Conservation (phyloP, 768 basidiomycete species). For the Suillus plorans region DNA sequence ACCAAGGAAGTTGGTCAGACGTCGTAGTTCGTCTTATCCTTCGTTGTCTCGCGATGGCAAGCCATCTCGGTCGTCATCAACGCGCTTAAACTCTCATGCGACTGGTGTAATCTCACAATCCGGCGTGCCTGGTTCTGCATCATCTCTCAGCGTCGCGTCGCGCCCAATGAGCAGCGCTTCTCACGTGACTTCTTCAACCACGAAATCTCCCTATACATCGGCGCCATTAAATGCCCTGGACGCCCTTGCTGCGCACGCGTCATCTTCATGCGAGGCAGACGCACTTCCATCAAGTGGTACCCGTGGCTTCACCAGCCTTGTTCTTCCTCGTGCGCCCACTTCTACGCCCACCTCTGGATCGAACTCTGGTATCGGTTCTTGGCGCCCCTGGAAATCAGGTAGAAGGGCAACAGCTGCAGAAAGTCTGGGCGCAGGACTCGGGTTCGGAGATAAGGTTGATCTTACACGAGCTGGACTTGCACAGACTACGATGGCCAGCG, state of each 20-base stretch:
- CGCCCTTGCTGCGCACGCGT: constrained; percentile 32
- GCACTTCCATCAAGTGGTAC: constrained; percentile 49
- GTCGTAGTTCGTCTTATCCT: constrained; percentile 33
- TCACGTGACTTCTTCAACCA: constrained; percentile 19
- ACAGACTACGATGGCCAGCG: constrained; percentile 85
- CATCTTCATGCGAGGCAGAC: constrained; percentile 23
- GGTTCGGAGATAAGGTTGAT: constrained; percentile 56
- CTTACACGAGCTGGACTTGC: constrained; percentile 75
- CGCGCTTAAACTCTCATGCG: background rate
- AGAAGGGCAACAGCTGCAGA: constrained; percentile 23
- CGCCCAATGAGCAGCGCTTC: constrained; percentile 17
- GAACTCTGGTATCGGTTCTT: constrained; percentile 2
- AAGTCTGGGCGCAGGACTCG: constrained; percentile 26
- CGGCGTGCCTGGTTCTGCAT: constrained; percentile 9
- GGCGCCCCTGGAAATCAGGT: constrained; percentile 25
- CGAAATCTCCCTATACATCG: constrained; percentile 31
- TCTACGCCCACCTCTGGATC: constrained; percentile 21
- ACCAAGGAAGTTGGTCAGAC: constrained; percentile 22
- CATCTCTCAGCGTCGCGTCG: constrained; percentile 10
- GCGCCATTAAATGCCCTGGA: constrained; percentile 31
- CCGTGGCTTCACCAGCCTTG: constrained; percentile 54
- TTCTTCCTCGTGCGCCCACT: constrained; percentile 43
- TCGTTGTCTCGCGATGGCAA: constrained; percentile 12
- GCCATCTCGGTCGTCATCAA: constrained; percentile 7
- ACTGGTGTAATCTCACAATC: constrained; percentile 4